Evolutionary conservation across 768 basidiomycete genomes (phyloP).

Genomic region (Baorangia bicolor): DNA sequence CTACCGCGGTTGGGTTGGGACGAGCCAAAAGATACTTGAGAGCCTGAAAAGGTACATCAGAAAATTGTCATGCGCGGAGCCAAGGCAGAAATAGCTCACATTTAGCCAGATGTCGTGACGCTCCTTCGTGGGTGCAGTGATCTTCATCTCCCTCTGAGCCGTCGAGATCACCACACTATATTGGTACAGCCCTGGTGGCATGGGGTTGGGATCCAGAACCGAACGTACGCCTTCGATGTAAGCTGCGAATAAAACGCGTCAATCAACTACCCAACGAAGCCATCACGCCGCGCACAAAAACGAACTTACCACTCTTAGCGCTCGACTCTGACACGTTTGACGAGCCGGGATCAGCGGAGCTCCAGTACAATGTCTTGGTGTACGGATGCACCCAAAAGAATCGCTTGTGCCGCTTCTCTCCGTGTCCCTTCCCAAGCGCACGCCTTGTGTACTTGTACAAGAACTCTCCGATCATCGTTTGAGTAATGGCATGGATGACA

Average conservation of each 20-base stretch:
- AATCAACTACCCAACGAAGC: slow-evolving; percentile 8
- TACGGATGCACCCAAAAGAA: slow-evolving; percentile 99
- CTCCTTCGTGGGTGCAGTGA: slow-evolving; percentile 95
- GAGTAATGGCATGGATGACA: slow-evolving; percentile 95
- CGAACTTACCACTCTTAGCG: slow-evolving; percentile 89
- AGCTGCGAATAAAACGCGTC: slow-evolving; percentile 44
- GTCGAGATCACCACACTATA: slow-evolving; percentile 93
- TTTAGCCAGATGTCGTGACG: slow-evolving; percentile 97
- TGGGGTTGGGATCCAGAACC: slow-evolving; percentile 93
- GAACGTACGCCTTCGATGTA: slow-evolving; percentile 91
- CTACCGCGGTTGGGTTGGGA: slow-evolving; percentile 41
- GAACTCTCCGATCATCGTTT: slow-evolving; percentile 99
- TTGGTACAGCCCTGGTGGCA: slow-evolving; percentile 90
- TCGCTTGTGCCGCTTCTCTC: slow-evolving; percentile 84
- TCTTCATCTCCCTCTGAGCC: slow-evolving; percentile 94
- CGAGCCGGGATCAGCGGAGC: slow-evolving; percentile 89
- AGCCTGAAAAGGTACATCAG: slow-evolving; percentile 51
- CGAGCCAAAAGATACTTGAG: slow-evolving; percentile 86
- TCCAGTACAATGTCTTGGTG: slow-evolving; percentile 97
- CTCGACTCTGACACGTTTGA: slow-evolving; percentile 86
- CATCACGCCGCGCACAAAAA: slow-evolving; percentile 2
- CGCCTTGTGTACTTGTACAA: slow-evolving; percentile 95
- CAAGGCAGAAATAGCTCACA: slow-evolving; percentile 45
- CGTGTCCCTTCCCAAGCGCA: slow-evolving; percentile 86
- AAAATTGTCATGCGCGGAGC: slow-evolving; percentile 6